These are phyloP conservation scores for Cladosporium cucumerinum DNA, from an alignment of 2,329 filamentous ascomycete species.

Conservation along the genomic window DNA sequence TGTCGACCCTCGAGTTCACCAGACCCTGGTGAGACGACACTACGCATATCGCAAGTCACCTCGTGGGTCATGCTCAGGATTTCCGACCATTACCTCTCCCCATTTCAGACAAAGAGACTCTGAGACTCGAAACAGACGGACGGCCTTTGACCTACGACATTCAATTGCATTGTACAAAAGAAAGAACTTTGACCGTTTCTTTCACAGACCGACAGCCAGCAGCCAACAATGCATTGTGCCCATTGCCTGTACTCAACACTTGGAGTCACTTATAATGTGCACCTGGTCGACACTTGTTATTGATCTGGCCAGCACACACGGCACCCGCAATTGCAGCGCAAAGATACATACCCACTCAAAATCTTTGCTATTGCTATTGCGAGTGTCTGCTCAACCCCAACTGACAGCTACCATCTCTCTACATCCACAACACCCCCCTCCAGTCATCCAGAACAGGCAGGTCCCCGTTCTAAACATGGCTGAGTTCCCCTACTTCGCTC, in stretches of 20 bases:
- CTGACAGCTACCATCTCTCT: background rate
- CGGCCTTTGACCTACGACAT: background rate
- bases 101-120: background rate
- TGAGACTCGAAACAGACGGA: too few relatives aligned
- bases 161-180: background rate
- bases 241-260: background rate
- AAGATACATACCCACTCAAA: background rate
- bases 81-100: background rate
- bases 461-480: background rate
- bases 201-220: background rate
- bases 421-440: background rate
- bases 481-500: background rate
- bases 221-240: constrained; percentile 1
- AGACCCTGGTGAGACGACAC: background rate
- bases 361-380: background rate
- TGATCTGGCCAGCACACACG: constrained; percentile 4
- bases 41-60: background rate
- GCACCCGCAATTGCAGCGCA: constrained; percentile 5
- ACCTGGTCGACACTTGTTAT: background rate
- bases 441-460: constrained; percentile 5
- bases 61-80: background rate
- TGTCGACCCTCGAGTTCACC: background rate
- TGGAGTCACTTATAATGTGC: background rate
- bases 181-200: background rate
- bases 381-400: background rate